Base-by-base conservation (phyloP, 2,329 filamentous ascomycete genomes). In the Decorospora gaudefroyi region DNA sequence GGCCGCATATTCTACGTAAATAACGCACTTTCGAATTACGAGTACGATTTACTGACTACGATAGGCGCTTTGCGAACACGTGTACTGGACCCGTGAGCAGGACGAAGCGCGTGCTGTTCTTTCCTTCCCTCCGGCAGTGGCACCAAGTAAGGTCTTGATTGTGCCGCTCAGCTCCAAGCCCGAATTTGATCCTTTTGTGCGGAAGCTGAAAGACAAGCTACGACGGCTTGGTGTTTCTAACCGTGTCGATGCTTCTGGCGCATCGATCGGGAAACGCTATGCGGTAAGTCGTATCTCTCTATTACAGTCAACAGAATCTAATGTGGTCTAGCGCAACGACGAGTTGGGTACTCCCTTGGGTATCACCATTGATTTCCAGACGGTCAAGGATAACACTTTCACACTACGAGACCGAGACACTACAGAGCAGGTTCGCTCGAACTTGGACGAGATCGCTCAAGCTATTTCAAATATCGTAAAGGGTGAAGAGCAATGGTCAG, bases 341-440 rank as follows among this genome's bases (percentile, higher is more conserved):
- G 92, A 97, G 76, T 82, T 96, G 46, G 93, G 92, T 64, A 97
- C 93, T 30, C 90, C 92, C 6, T 85, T 96, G 55, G 92, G 90
- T 67, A 85, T 97, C 71, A 97, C 92, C 0, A 83, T 97, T 48
- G 92, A 97, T 39, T 97, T 96, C 81, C 89, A 97, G 78, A 95
- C 89, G 33, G 77, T 96, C 57, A 84, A 95, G 73, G 90, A 96
- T 70, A 83, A 83, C 67, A 87, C 87, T 6, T 82, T 95, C 66
- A 97, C 92, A 1, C 81, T 97, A 55, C 80, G 92, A 67, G 92
- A 97, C 70, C 85, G 53, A 30, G 93, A 97, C 74, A 87, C 86
- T 28, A 96, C 89, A 40, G 87, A 85, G 69, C 92, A 97, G 75
- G 90, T 97, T 45, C 86, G 93, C 49, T 88, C 88, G 8, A 84